Conservation (phyloP, 495 filamentous ascomycete genomes). For the Jackrogersella multiformis region DNA sequence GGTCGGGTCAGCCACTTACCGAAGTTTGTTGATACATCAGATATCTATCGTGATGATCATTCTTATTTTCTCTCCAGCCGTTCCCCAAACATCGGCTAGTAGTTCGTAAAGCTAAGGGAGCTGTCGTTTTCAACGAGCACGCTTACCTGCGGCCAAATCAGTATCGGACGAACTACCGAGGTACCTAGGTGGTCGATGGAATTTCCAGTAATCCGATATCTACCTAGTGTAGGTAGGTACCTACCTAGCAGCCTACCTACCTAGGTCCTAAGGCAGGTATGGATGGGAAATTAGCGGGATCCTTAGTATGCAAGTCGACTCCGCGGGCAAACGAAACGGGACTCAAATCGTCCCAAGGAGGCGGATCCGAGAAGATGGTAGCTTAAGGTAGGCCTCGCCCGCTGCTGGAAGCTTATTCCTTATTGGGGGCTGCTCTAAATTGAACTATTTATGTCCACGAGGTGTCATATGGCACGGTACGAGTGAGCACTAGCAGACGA, state of each 20-base stretch:
- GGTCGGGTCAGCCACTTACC: constrained; percentile 26
- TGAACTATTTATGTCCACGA: constrained; percentile 36
- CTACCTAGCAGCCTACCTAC: too few relatives aligned
- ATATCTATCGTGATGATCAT: constrained; percentile 8
- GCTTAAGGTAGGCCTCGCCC: constrained; percentile 29
- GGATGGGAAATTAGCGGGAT: constrained; percentile 19
- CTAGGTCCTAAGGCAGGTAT: too few relatives aligned
- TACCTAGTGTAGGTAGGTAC: too few relatives aligned
- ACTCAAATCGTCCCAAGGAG: constrained; percentile 27
- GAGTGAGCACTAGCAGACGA: constrained; percentile 40
- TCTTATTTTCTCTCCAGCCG: not conserved
- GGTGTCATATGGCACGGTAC: constrained; percentile 35
- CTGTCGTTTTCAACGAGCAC: constrained; percentile 7
- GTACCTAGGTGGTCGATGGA: too few relatives aligned
- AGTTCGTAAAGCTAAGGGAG: constrained; percentile 3
- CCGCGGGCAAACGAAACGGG: constrained; percentile 18
- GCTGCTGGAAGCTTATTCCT: constrained; percentile 11
- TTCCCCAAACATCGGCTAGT: too few relatives aligned
- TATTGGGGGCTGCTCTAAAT: constrained; percentile 23
- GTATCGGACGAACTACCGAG: not conserved
- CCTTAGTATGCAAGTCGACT: constrained; percentile 28
- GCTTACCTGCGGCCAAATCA: constrained; percentile 30
- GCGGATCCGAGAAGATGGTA: constrained; percentile 18
- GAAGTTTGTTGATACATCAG: constrained; percentile 33
- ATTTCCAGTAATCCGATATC: constrained; percentile 20